Conservation (phyloP, 305 asterid species). For the Rubia peregrina region DNA sequence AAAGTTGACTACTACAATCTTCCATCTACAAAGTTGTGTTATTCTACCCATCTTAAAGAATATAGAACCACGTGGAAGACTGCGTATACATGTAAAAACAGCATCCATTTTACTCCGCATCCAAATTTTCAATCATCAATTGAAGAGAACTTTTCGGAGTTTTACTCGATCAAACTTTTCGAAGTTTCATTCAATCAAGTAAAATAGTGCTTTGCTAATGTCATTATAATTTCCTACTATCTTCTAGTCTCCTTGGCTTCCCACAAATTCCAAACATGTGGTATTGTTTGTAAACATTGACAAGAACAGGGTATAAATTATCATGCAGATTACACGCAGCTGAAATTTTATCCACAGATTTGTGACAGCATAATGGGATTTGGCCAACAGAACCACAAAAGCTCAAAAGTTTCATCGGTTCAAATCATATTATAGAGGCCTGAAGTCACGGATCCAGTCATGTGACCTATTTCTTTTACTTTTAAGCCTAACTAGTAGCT, state of each 20-base stretch:
- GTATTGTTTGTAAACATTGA: neutral
- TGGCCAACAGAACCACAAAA: neutral
- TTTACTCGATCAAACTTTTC: neutral
- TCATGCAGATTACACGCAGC: neutral
- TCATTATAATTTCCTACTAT: neutral
- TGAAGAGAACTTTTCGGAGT: neutral
- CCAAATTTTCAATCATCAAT: neutral
- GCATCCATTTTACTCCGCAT: neutral
- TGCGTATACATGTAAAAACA: neutral
- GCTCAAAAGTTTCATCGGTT: neutral
- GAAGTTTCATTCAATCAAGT: neutral
- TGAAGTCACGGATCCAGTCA: neutral
- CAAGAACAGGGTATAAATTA: neutral
- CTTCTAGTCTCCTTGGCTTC: neutral
- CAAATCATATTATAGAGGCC: neutral
- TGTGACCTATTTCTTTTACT: neutral
- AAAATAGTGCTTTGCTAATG: neutral
- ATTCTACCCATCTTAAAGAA: neutral
- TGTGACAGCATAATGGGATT: neutral
- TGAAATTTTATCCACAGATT: neutral
- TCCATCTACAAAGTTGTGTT: neutral
- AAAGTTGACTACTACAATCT: neutral
- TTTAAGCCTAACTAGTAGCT: neutral
- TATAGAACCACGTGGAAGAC: conserved; percentile 7
- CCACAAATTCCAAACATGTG: neutral